Conservation (phyloP, 1,284 basidiomycete species). For the Ustilago curta region DNA sequence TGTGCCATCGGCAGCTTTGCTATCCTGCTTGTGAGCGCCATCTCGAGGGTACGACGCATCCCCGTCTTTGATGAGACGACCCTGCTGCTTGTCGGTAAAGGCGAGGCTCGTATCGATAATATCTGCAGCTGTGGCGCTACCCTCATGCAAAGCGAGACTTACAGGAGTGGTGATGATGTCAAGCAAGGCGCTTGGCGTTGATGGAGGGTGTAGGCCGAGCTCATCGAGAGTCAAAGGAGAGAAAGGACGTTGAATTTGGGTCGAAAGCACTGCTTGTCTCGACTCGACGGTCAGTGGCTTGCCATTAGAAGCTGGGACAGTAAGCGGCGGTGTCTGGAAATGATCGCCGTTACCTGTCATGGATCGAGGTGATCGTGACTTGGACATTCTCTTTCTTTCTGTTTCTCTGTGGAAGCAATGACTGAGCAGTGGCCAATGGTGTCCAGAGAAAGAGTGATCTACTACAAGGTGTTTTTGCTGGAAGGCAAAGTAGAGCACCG, state of each 20-base stretch:
- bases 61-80: not conserved
- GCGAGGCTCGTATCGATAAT: not conserved
- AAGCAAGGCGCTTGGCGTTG: constrained; percentile 30
- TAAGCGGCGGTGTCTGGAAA: constrained; percentile 7
- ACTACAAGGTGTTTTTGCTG: not conserved
- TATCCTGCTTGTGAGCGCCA: not conserved
- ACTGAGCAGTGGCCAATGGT: not conserved
- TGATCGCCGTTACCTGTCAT: not conserved
- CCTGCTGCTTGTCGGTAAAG: not conserved
- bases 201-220: constrained; percentile 28
- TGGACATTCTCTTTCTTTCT: not conserved
- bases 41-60: not conserved
- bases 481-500: not conserved
- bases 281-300: not conserved
- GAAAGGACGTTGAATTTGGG: constrained; percentile 1
- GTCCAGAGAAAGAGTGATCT: not conserved
- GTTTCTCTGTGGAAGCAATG: not conserved
- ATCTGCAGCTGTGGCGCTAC: not conserved
- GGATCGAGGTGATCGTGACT: not conserved
- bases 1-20: not conserved
- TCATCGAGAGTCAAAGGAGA: constrained; percentile 36
- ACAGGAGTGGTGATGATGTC: constrained; percentile 24
- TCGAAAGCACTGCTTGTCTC: not conserved
- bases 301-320: not conserved
- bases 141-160: constrained; percentile 1